These are phyloP conservation scores for Apophysomyces elegans DNA, from an alignment of 371 early-diverging fungal genomes.

Conservation along the genomic window DNA sequence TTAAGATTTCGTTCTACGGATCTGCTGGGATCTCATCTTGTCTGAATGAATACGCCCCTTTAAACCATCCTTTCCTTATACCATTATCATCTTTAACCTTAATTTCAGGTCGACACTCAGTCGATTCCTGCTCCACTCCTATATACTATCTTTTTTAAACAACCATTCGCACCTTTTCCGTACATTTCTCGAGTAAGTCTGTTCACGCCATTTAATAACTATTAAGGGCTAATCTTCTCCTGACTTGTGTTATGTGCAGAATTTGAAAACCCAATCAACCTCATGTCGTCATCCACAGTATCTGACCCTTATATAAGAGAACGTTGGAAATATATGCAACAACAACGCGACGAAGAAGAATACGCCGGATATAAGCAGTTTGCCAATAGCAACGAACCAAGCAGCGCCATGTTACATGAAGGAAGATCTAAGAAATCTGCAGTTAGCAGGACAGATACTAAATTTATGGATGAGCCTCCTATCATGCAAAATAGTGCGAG, in stretches of 20 bases:
- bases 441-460: constrained; percentile 24
- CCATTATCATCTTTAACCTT: background rate
- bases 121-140: background rate
- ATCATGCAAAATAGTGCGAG: constrained; percentile 8
- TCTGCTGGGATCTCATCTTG: constrained; percentile 4
- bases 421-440: constrained; percentile 26
- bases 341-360: constrained; percentile 25
- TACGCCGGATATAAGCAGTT: constrained; percentile 7
- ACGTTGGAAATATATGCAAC: constrained; percentile 50
- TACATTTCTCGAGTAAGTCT: background rate
- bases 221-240: constrained; percentile 3
- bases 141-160: background rate
- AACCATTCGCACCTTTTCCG: background rate
- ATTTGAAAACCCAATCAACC: background rate
- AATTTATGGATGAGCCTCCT: constrained; percentile 9
- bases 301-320: constrained; percentile 42
- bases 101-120: constrained; percentile 1
- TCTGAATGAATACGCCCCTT: constrained; percentile 4
- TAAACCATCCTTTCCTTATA: background rate
- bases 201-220: background rate
- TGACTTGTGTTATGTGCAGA: constrained; percentile 3
- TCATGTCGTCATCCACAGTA: constrained; percentile 53
- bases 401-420: background rate
- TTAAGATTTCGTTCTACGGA: background rate
- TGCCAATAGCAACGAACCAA: constrained; percentile 1